Evolutionary conservation across 1,284 basidiomycete genomes (phyloP).

Genomic region (Chiua sp.): DNA sequence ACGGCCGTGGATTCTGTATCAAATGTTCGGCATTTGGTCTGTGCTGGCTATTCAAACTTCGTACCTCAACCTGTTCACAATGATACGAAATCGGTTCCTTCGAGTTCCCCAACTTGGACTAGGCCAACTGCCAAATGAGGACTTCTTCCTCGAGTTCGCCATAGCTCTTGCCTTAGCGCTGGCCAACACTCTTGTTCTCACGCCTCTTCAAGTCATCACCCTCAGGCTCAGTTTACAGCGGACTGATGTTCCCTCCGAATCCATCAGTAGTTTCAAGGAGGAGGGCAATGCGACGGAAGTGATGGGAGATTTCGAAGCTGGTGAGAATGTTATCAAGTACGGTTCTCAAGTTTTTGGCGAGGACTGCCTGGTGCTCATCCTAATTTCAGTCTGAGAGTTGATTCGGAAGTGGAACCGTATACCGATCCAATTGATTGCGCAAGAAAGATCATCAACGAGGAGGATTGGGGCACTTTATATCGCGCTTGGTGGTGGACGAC

Average conservation of each 20-base stretch:
- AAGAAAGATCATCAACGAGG: conserved; percentile 83
- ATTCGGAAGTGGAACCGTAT: conserved; percentile 78
- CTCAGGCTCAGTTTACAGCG: conserved; percentile 86
- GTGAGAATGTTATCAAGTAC: conserved; percentile 91
- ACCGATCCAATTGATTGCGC: conserved; percentile 78
- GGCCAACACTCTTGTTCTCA: conserved; percentile 66
- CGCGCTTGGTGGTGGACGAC: conserved; percentile 54
- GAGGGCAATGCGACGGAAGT: conserved; percentile 47
- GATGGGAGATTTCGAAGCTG: conserved; percentile 68
- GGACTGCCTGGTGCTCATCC: not conserved
- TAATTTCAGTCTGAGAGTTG: conserved; percentile 67
- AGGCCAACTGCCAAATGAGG: conserved; percentile 26
- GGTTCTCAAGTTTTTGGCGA: not conserved
- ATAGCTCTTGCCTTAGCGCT: conserved; percentile 68
- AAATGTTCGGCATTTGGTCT: conserved; percentile 84
- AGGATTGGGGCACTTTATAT: conserved; percentile 79
- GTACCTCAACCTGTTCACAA: conserved; percentile 59
- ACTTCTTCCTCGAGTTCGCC: conserved; percentile 52
- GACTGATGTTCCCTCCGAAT: conserved; percentile 58
- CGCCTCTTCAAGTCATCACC: conserved; percentile 84
- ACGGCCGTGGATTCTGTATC: conserved; percentile 80
- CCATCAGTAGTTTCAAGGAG: not conserved
- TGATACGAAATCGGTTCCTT: conserved; percentile 68
- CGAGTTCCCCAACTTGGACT: conserved; percentile 43
- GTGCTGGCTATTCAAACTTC: conserved; percentile 69